Evolutionary conservation across 805 yeast genomes (phyloP), one percentile per base, ranked within the genome.

Genomic region (Komagataella populi): DNA sequence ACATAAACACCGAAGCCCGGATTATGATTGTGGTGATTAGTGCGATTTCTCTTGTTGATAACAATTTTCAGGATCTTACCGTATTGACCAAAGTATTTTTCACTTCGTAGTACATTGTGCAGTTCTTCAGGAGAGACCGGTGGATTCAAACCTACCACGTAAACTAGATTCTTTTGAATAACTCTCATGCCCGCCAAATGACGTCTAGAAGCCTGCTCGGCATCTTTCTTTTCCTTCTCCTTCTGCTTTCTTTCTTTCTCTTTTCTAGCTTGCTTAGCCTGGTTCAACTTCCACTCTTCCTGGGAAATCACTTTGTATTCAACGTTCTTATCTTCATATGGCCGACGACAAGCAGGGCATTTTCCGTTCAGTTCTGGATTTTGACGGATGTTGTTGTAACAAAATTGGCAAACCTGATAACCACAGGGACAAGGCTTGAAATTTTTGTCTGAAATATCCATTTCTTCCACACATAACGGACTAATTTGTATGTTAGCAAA

Each of bases 341-440:
- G 77, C 55, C 99, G 74, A 63, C 99, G 85, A 68, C 99, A 93
- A 1, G 96, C 98, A 1, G 99, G 99, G 70, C 99, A 93, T 58
- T 88, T 80, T 2, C 97, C 98, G 64, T 90, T 90, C 55, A 91
- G 71, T 64, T 93, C 96, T 1, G 97, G 97, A 59, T 91, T 91
- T 57, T 88, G 93, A 56, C 96, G 78, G 60, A 93, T 93, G 65
- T 90, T 91, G 70, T 93, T 93, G 74, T 91, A 93, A 67, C 99
- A 93, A 64, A 93, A 93, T 73, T 91, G 98, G 67, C 99, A 93
- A 53, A 93, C 87, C 66, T 95, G 97, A 63, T 93, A 93, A 17
- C 99, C 99, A 71, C 99, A 93, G 1, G 98, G 98, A 72, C 99
- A 93, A n/a, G 99, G 99, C 66, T 85, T 88, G 74, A 93, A 93